Base-by-base conservation (phyloP, 2,329 filamentous ascomycete genomes). In the Capronia epimyces region DNA sequence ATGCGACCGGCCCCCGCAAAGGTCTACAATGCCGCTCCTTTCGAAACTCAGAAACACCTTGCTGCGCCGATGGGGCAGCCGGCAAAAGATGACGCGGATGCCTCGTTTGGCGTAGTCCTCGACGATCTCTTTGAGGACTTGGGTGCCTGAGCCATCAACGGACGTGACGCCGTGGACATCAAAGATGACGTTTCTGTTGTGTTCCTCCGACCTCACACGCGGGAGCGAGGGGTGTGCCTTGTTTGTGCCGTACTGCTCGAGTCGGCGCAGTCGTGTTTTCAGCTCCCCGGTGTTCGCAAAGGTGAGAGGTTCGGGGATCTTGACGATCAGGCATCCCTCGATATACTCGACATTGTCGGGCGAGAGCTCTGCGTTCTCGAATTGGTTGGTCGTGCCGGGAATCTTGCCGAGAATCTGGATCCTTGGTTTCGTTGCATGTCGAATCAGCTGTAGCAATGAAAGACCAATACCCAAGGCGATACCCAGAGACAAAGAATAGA, bases 91-190 rank as follows among this genome's bases (percentile, higher is more conserved):
- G 0, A 76, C 71, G 5, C 71, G 63, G 1, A 91, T 89, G 1
- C 85, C 86, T 3, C 84, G 76, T 27, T 86, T 78, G n/a, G 83
- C 75, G 66, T 97, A 97, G 24, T 75, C 78, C 42, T 82, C 75
- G 13, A 98, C 88, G 60, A 97, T 97, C 69, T 97, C 93, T 41
- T 81, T 79, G 2, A 98, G 75, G 0, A 97, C 91, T 69, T 97
- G 93, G 0, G 88, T 86, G 1, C 91, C 93, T 0, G 89, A 95
- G 4, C 89, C 93, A 65, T 98, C 93, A 62, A 98, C 83, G 22
- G 86, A 86, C 0, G 90, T 95, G 2, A 98, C 93, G n/a, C 93
- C 93, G 61, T 97, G 91, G 6, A 97, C 89, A 66, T 98, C 93
- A 63, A 98, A 97, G 56, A 98, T 89, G 67, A 98, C 77, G 64